phyloP scores from a whole-genome alignment of 2,329 filamentous ascomycete genomes.

The Fusarium sp. region DNA sequence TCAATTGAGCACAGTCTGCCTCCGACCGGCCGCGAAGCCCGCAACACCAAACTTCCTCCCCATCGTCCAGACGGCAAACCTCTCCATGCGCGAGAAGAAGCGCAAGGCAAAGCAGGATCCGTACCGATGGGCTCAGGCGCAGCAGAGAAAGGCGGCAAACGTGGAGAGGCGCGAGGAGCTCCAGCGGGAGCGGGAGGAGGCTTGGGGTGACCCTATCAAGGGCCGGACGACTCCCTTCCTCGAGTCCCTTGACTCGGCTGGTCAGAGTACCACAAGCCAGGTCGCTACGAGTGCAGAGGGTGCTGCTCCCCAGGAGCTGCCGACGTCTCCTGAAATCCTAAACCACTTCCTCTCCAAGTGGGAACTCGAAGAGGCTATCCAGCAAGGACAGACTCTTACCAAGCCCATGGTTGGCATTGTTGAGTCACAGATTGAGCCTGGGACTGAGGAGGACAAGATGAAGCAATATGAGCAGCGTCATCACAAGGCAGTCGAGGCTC shows the following conservation, averaged over 20 bases:
- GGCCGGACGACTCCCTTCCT: slow-evolving; percentile 86
- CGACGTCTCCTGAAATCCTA: slow-evolving; percentile 66
- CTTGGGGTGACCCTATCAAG: slow-evolving; percentile 81
- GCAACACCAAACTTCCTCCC: slow-evolving; percentile 65
- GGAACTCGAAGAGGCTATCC: slow-evolving; percentile 75
- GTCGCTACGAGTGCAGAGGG: slow-evolving; percentile 57
- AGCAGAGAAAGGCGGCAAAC: slow-evolving; percentile 87
- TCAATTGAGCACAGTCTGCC: slow-evolving; percentile 63
- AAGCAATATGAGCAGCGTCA: slow-evolving; percentile 68
- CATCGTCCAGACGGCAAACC: slow-evolving; percentile 72
- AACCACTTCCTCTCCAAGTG: slow-evolving; percentile 81
- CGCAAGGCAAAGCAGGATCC: slow-evolving; percentile 80
- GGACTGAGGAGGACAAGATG: slow-evolving; percentile 50
- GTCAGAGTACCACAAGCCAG: slow-evolving; percentile 56
- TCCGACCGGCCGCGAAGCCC: slow-evolving; percentile 65
- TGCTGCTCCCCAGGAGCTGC: slow-evolving; percentile 55
- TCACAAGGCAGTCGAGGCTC: slow-evolving; percentile 77
- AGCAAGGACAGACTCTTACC: slow-evolving; percentile 76
- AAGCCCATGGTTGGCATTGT: slow-evolving; percentile 62
- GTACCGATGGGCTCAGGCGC: slow-evolving; percentile 83
- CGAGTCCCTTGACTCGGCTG: slow-evolving; percentile 79
- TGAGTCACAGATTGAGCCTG: slow-evolving; percentile 56
- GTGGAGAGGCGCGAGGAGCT: slow-evolving; percentile 80
- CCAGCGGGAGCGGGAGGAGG: slow-evolving; percentile 70
- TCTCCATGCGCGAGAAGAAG: slow-evolving; percentile 73